phyloP scores from a whole-genome alignment of 495 filamentous ascomycete genomes.

The Clohesyomyces aquaticus region DNA sequence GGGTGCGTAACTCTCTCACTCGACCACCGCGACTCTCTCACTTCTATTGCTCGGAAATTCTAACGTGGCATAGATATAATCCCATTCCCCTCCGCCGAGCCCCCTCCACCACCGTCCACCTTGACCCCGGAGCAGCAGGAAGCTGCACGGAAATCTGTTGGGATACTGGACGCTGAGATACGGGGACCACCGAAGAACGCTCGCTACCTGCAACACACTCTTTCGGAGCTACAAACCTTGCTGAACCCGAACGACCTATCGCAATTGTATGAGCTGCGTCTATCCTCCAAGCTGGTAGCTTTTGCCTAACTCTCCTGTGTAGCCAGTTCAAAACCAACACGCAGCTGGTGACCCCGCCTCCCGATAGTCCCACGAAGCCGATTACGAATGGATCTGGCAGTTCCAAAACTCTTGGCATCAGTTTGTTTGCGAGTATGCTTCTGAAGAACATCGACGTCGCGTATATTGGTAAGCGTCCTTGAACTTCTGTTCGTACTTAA shows the following conservation, averaged over 20 bases:
- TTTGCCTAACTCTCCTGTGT: slow-evolving; percentile 31
- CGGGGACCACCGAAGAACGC: slow-evolving; percentile 34
- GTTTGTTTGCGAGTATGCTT: slow-evolving; percentile 63
- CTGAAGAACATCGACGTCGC: slow-evolving; percentile 59
- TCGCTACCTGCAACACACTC: slow-evolving; percentile 44
- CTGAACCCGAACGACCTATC: slow-evolving; percentile 69
- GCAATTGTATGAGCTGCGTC: slow-evolving; percentile 64
- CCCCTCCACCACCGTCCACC: slow-evolving; percentile 47
- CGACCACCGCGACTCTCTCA: slow-evolving; percentile 34
- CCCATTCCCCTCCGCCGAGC: slow-evolving; percentile 64
- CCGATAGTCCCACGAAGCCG: slow-evolving; percentile 19
- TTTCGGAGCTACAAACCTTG: slow-evolving; percentile 70
- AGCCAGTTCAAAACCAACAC: slow-evolving; percentile 68
- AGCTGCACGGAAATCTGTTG: slow-evolving; percentile 30
- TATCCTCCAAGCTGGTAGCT: neutral
- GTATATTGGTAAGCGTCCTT: slow-evolving; percentile 55
- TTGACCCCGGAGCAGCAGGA: slow-evolving; percentile 47
- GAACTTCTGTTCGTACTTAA: neutral
- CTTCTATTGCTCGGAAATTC: slow-evolving; percentile 5
- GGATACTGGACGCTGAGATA: slow-evolving; percentile 43
- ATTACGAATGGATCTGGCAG: slow-evolving; percentile 27
- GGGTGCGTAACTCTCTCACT: slow-evolving; percentile 53
- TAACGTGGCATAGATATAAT: slow-evolving; percentile 60
- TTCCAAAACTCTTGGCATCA: slow-evolving; percentile 47
- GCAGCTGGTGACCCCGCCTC: slow-evolving; percentile 27